phyloP scores from a whole-genome alignment of 1,284 basidiomycete species.

The Afroboletus lepidellus region DNA sequence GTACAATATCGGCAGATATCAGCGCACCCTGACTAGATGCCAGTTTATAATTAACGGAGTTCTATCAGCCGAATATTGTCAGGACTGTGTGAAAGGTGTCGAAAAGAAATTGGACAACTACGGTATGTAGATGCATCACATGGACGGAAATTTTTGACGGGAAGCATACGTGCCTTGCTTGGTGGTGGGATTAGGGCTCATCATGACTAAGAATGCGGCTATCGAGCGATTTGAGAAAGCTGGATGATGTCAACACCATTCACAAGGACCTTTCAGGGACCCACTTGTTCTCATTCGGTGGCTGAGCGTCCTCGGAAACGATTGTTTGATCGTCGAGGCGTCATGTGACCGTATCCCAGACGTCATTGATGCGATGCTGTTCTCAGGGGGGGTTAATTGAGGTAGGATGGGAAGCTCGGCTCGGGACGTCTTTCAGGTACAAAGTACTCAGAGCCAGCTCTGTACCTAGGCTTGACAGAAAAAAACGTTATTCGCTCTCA shows the following conservation, averaged over 20 bases:
- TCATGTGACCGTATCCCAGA: conserved; percentile 4
- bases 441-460: no score
- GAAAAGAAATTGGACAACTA: conserved; percentile 5
- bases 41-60: background rate
- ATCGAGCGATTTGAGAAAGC: conserved; percentile 3
- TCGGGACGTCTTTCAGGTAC: no score
- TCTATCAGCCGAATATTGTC: background rate
- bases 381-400: no score
- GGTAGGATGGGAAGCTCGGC: background rate
- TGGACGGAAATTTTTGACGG: background rate
- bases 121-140: background rate
- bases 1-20: no score
- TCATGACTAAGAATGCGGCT: background rate
- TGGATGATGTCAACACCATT: conserved; percentile 12
- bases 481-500: conserved; percentile 1
- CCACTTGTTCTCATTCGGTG: no score
- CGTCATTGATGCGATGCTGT: no score
- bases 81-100: background rate
- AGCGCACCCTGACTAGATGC: background rate
- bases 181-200: background rate
- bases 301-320: background rate
- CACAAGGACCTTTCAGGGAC: conserved; percentile 5
- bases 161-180: conserved; percentile 1
- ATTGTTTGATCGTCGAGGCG: no score
- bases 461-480: background rate